Conservation (phyloP, 2,329 filamentous ascomycete genomes). For the Alternaria alternata region DNA sequence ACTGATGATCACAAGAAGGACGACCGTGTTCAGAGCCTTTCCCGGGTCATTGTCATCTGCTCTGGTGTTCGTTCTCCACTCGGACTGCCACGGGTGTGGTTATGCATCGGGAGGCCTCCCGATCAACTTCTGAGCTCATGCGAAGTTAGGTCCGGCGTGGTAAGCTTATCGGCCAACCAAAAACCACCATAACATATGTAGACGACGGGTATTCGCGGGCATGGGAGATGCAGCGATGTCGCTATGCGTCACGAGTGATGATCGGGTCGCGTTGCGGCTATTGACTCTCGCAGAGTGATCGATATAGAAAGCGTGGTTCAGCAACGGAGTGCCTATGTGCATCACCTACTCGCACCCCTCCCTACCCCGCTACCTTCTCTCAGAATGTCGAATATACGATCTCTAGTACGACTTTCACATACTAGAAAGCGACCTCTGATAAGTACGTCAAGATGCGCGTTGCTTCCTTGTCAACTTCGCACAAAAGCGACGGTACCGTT, state of each 20-base stretch:
- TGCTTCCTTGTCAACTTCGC: constrained; percentile 28
- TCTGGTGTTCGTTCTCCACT: not conserved
- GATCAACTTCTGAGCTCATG: not conserved
- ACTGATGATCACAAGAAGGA: not conserved
- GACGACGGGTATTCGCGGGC: constrained; percentile 20
- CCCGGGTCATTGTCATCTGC: not conserved
- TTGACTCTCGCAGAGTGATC: not conserved
- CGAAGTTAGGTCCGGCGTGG: not conserved
- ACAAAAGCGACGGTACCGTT: constrained; percentile 41
- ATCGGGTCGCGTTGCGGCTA: constrained; percentile 8
- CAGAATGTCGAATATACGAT: constrained; percentile 22
- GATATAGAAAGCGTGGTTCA: constrained; percentile 11
- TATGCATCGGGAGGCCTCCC: not conserved
- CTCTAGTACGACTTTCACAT: constrained; percentile 15
- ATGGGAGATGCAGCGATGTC: not conserved
- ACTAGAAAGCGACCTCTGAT: constrained; percentile 22
- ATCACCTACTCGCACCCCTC: not conserved
- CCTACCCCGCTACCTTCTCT: constrained; percentile 13
- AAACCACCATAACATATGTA: not conserved
- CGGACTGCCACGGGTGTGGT: not conserved
- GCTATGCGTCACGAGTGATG: not conserved
- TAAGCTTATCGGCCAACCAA: constrained; percentile 4
- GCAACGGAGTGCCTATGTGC: not conserved
- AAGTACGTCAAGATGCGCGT: constrained; percentile 16
- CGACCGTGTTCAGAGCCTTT: not conserved